A percentile compares a stretch with the other conserved stretches of the same genome.
These are phyloP conservation scores for Sequoia sempervirens DNA, from an alignment of 75 land plant species.

Conservation along the genomic window DNA sequence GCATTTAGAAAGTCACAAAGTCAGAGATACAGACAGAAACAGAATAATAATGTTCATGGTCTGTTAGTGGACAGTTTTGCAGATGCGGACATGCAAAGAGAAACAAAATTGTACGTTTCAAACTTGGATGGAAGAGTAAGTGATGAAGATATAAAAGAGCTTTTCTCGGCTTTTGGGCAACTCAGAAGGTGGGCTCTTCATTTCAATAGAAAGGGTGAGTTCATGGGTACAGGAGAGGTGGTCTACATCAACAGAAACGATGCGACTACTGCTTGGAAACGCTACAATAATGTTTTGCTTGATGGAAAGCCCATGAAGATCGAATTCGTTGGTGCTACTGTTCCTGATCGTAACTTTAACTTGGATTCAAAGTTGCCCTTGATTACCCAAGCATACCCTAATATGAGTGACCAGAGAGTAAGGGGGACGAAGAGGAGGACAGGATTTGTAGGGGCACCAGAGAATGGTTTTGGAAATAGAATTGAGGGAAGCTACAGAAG, in stretches of 20 bases:
- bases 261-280: conserved; percentile 24
- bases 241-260: conserved; percentile 17
- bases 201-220: neutral
- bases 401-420: neutral
- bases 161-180: neutral
- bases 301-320: conserved; percentile 49
- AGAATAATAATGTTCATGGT: neutral
- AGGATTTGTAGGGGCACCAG: neutral
- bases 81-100: neutral
- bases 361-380: neutral
- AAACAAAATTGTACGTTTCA: too few species aligned
- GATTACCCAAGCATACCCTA: too few species aligned
- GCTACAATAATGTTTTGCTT: conserved; percentile 35
- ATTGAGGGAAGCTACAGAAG: too few species aligned
- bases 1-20: neutral
- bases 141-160: neutral
- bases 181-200: neutral
- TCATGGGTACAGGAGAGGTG: conserved; percentile 39
- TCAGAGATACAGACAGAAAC: neutral
- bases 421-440: neutral
- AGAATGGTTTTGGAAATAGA: too few species aligned
- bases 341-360: neutral
- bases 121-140: too few species aligned
- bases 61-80: neutral
- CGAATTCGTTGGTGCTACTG: conserved; percentile 29